Percentiles rank a stretch among this genome's conserved stretches.
These are phyloP conservation scores for Infundibulicybe gibba DNA, from an alignment of 768 basidiomycete species.

Conservation along the genomic window DNA sequence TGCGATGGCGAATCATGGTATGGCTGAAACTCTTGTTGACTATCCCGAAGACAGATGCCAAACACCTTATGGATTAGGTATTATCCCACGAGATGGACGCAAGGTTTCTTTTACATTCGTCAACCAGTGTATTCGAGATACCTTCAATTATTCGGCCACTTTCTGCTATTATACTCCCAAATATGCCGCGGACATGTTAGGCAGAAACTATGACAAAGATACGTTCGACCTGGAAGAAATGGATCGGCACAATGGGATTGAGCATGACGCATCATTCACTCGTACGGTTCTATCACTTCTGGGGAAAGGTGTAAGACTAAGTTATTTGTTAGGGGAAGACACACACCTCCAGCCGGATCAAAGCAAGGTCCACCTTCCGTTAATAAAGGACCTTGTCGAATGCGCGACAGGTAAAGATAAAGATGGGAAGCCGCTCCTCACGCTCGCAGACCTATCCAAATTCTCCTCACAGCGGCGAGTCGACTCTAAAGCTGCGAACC, in stretches of 20 bases:
- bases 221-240: constrained; percentile 65
- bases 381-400: constrained; percentile 53
- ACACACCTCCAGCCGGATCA: constrained; percentile 45
- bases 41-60: neutral
- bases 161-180: constrained; percentile 69
- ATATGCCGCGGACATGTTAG: constrained; percentile 53
- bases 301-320: neutral
- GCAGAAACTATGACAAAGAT: constrained; percentile 52
- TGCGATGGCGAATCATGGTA: constrained; percentile 82
- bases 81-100: constrained; percentile 60
- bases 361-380: constrained; percentile 39
- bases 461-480: constrained; percentile 58
- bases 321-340: constrained; percentile 45
- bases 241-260: constrained; percentile 72
- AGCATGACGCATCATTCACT: constrained; percentile 63
- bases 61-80: constrained; percentile 41
- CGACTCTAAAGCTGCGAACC: constrained; percentile 49
- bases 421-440: constrained; percentile 46
- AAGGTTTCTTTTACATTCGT: constrained; percentile 62
- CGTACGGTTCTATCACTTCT: constrained; percentile 20
- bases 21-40: constrained; percentile 28
- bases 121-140: constrained; percentile 37
- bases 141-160: constrained; percentile 67
- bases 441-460: constrained; percentile 52
- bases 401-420: constrained; percentile 56